Evolutionary conservation across 805 yeast genomes (phyloP).

Genomic region (Metschnikowia cerradonensis): DNA sequence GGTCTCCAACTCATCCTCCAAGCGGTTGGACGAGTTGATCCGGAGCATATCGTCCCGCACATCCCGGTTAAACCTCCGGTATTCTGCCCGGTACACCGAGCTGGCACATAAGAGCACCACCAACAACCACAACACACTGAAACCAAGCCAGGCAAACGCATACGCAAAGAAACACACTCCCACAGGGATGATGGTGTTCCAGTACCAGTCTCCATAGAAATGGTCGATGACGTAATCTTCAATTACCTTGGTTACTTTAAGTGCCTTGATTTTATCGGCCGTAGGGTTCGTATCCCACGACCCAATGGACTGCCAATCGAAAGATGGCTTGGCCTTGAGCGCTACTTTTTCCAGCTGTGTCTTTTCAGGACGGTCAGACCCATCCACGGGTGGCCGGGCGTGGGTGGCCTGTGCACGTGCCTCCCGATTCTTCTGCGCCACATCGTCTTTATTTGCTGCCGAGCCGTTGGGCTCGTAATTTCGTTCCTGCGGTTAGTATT

Average conservation of each 20-base stretch:
- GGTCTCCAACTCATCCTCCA: conserved; percentile 63
- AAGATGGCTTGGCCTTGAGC: conserved; percentile 19
- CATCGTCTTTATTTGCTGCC: conserved; percentile 15
- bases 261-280: conserved; percentile 24
- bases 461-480: conserved; percentile 14
- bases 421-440: conserved; percentile 14
- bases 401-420: conserved; percentile 13
- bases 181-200: conserved; percentile 58
- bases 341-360: not conserved
- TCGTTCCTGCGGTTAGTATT: conserved; percentile 9
- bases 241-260: conserved; percentile 32
- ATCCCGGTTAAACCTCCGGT: conserved; percentile 70
- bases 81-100: conserved; percentile 68
- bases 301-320: conserved; percentile 41
- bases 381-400: conserved; percentile 14
- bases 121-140: conserved; percentile 59
- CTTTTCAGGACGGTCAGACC: conserved; percentile 1
- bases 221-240: conserved; percentile 64
- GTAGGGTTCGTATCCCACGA: conserved; percentile 28
- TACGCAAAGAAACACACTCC: conserved; percentile 75
- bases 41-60: conserved; percentile 74
- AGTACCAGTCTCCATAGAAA: conserved; percentile 68
- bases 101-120: conserved; percentile 58
- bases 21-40: conserved; percentile 54
- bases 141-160: conserved; percentile 58